phyloP scores from a whole-genome alignment of 257 asterid genomes.

The Forsythia viridissima region DNA sequence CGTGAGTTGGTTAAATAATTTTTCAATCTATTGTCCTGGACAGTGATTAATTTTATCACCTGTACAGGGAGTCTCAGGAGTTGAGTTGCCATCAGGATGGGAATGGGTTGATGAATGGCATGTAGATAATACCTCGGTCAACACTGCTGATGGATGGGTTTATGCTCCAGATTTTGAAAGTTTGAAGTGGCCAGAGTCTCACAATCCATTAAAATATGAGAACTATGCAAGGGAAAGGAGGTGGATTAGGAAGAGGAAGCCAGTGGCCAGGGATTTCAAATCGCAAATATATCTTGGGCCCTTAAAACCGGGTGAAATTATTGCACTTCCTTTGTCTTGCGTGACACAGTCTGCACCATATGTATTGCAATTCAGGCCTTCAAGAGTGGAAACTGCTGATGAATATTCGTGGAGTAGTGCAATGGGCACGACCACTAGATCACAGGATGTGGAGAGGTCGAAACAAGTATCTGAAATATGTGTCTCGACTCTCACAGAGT shows the following conservation, averaged over 20 bases:
- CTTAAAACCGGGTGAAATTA: constrained; percentile 72
- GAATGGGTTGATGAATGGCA: constrained; percentile 91
- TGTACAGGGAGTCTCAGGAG: constrained; percentile 59
- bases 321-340: constrained; percentile 79
- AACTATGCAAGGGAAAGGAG: constrained; percentile 82
- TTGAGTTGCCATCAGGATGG: constrained; percentile 77
- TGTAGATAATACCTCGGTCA: constrained; percentile 63
- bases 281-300: constrained; percentile 62
- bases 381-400: constrained; percentile 39
- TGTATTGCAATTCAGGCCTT: constrained; percentile 70
- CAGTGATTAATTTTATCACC: not conserved
- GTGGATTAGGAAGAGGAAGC: constrained; percentile 79
- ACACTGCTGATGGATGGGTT: constrained; percentile 87
- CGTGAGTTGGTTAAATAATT: not conserved
- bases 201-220: constrained; percentile 48
- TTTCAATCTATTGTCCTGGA: not conserved
- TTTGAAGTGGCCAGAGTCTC: constrained; percentile 85
- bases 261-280: constrained; percentile 32
- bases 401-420: constrained; percentile 82
- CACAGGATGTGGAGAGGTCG: constrained; percentile 47
- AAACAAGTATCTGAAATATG: constrained; percentile 56
- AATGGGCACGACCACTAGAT: constrained; percentile 47
- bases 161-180: constrained; percentile 76
- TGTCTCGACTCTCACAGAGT: constrained; percentile 62
- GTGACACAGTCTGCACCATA: constrained; percentile 56